Evolutionary conservation across 306 rosid species (phyloP).

Genomic region (apple (Malus domestica)): DNA sequence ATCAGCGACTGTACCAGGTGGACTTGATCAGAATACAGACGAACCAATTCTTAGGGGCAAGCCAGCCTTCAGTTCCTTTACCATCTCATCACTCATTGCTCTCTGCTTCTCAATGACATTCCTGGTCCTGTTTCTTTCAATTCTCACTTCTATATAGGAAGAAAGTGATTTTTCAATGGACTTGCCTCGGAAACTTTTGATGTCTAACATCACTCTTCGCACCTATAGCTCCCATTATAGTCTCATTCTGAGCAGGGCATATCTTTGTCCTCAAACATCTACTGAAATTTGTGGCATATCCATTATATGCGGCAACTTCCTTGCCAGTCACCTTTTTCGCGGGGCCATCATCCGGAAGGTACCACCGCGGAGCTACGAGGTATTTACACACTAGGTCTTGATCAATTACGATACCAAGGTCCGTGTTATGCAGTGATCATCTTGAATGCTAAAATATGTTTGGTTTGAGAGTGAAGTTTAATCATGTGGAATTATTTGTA

Average conservation of each 20-base stretch:
- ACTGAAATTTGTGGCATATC: conserved; percentile 23
- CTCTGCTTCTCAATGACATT: conserved; percentile 29
- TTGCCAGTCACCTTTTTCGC: conserved; percentile 35
- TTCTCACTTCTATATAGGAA: conserved; percentile 39
- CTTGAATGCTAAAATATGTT: background rate
- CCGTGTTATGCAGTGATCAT: background rate
- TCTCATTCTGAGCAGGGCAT: conserved; percentile 40
- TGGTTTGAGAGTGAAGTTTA: background rate
- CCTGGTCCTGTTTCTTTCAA: conserved; percentile 34
- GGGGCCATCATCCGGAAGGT: conserved; percentile 32
- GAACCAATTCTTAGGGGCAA: conserved; percentile 25
- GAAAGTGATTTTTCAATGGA: conserved; percentile 29
- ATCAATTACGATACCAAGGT: no score
- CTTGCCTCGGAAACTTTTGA: conserved; percentile 32
- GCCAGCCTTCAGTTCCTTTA: conserved; percentile 14
- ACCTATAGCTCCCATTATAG: conserved; percentile 34
- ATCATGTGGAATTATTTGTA: background rate
- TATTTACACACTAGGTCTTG: background rate
- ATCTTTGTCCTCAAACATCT: conserved; percentile 22
- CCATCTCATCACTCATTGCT: conserved; percentile 19
- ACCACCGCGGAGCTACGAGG: conserved; percentile 32
- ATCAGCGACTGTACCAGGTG: conserved; percentile 38
- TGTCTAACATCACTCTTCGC: conserved; percentile 33
- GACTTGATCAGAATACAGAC: conserved; percentile 11
- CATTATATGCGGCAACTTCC: conserved; percentile 34